Conservation (phyloP, 495 filamentous ascomycete species). For the Daldinia childiae region DNA sequence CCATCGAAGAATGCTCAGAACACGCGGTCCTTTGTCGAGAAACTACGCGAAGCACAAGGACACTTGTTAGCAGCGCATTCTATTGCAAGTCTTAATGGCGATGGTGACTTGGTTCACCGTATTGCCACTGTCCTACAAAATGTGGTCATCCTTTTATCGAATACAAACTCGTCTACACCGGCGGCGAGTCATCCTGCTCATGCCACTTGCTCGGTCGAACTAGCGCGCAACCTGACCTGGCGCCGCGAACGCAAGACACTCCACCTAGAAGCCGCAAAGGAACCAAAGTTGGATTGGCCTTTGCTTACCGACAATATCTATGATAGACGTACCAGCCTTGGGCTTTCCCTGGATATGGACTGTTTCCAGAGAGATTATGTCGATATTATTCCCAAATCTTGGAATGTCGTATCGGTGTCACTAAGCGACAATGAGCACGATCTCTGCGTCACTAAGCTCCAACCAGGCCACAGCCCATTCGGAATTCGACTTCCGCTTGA, state of each 20-base stretch:
- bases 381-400: conserved; percentile 81
- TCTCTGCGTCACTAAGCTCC: conserved; percentile 81
- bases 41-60: conserved; percentile 69
- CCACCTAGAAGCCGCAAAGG: conserved; percentile 45
- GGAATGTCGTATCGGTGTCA: conserved; percentile 87
- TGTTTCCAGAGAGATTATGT: conserved; percentile 74
- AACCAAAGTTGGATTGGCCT: conserved; percentile 45
- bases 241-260: conserved; percentile 67
- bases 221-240: conserved; percentile 68
- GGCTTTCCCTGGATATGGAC: conserved; percentile 57
- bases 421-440: conserved; percentile 82
- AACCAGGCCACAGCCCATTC: conserved; percentile 77
- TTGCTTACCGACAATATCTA: conserved; percentile 34
- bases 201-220: conserved; percentile 68
- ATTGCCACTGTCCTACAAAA: conserved; percentile 68
- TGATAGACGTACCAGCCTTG: conserved; percentile 49
- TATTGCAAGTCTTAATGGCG: conserved; percentile 59
- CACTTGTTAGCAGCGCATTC: conserved; percentile 65
- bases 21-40: conserved; percentile 62
- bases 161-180: conserved; percentile 52
- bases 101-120: conserved; percentile 60
- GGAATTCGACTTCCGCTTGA: conserved; percentile 84
- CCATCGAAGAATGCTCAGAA: conserved; percentile 39
- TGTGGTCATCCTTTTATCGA: conserved; percentile 72
- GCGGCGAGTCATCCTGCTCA: conserved; percentile 63